Evolutionary conservation across 345 rosid species (phyloP).

Genomic region (Abelmoschus esculentus): DNA sequence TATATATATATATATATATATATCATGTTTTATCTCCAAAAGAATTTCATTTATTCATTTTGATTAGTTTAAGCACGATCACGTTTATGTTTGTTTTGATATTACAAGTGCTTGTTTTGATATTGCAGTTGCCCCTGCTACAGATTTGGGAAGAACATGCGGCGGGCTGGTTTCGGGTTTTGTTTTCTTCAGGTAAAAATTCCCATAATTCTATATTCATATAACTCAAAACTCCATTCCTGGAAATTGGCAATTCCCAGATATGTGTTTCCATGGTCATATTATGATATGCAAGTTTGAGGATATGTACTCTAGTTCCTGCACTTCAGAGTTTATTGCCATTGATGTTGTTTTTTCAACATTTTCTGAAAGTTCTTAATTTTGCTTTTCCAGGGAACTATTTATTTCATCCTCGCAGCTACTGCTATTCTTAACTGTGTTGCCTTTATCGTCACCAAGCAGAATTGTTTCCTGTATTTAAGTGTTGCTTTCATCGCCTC

Average conservation of each 20-base stretch:
- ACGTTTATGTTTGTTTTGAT: not conserved
- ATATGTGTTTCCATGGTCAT: not conserved
- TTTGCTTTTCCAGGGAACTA: conserved; percentile 48
- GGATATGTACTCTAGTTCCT: not conserved
- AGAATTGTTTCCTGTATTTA: conserved; percentile 59
- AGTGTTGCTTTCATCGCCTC: conserved; percentile 44
- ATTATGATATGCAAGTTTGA: not conserved
- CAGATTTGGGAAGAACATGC: conserved; percentile 88
- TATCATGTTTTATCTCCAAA: not conserved
- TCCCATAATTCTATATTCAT: not conserved
- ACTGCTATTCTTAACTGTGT: conserved; percentile 37
- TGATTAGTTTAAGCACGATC: not conserved
- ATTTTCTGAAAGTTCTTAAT: conserved; percentile 9
- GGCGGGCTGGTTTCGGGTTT: conserved; percentile 72
- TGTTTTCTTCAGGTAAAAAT: conserved; percentile 68
- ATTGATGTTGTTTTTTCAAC: not conserved
- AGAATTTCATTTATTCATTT: not conserved
- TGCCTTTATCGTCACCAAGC: conserved; percentile 51
- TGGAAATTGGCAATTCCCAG: not conserved
- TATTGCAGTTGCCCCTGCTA: conserved; percentile 83
- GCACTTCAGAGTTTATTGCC: not conserved
- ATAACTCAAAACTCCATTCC: not conserved
- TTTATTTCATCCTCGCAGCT: conserved; percentile 46
- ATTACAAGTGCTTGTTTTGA: not conserved
- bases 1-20: too few species aligned